Evolutionary conservation across 805 yeast species (phyloP), one percentile per base, ranked within the genome.

Genomic region (Yamadazyma sp.): DNA sequence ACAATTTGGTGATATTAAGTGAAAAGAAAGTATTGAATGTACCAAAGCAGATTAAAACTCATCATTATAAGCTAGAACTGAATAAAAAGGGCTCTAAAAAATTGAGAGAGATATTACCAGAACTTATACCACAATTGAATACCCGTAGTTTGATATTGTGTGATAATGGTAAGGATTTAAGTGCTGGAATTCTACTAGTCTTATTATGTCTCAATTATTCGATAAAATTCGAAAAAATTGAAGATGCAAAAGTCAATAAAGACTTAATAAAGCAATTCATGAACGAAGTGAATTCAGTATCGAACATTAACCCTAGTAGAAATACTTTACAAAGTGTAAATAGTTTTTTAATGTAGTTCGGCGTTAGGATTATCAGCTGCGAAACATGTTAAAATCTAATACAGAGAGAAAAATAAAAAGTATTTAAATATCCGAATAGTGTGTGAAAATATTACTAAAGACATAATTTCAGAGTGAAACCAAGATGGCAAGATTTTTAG

Each of bases 251-350:
- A 8, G 45, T 63, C 0, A 65, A 71, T 17, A 83, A 83, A 50
- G 76, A 69, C 18, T 53, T 65, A 7, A 70, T 84, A 11, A 71
- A 78, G 37, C 69, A 69, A 38, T 80, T 82, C 36, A 57, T 86
- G 20, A 72, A 78, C 2, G 54, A 53, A 30, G 47, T 86, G 3
- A 63, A 73, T 12, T 58, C 69, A 3, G 53, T 60, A 6, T 53
- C 73, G n/a, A 74, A 70, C 26, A 75, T 75, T 4, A 83, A 86
- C 40, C 95, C 95, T 0, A 79, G 88, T 36, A 64, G 96, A 32
- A 79, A 86, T 8, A 82, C 94, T 0, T 60, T 86, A 26, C 88
- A 82, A 46, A 73, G 89, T 19, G 77, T 84, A 2, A 82, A 86
- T 43, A 56, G 78, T 19, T 49, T 38, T 33, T 19, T 51, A 7